These are phyloP conservation scores for Colletotrichum sp. DNA, from an alignment of 2,329 filamentous ascomycete genomes.

Conservation along the genomic window DNA sequence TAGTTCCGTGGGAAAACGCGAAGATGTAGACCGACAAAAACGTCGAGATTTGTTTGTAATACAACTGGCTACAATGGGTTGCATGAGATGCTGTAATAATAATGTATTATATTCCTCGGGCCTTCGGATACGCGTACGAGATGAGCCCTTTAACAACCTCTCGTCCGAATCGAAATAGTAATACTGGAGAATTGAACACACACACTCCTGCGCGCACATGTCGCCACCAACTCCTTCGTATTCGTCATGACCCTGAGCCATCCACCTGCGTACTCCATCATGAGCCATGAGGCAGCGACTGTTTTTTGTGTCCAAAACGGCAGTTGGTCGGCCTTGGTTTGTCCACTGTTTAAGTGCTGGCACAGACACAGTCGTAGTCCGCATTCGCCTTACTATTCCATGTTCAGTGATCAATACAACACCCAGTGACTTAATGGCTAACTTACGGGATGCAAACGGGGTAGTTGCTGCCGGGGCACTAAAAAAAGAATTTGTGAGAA, in stretches of 20 bases:
- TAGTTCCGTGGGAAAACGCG: too few species aligned
- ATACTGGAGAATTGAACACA: neutral
- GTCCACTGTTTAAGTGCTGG: neutral
- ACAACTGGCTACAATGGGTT: too few species aligned
- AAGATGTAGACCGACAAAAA: too few species aligned
- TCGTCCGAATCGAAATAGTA: too few species aligned
- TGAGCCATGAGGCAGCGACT: neutral
- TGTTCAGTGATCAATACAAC: neutral
- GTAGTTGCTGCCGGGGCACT: neutral
- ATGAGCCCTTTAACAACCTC: too few species aligned
- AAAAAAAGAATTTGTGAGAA: neutral
- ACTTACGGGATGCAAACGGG: neutral
- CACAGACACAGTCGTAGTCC: neutral
- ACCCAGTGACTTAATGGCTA: too few species aligned
- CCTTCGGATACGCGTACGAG: too few species aligned
- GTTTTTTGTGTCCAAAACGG: neutral
- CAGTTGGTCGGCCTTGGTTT: neutral
- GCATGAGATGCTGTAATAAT: too few species aligned
- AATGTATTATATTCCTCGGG: too few species aligned
- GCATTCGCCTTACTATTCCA: neutral
- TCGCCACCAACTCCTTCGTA: neutral
- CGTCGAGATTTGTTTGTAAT: too few species aligned
- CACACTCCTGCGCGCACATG: neutral
- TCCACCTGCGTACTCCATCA: fast-evolving
- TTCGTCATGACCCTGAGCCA: fast-evolving